phyloP scores from a whole-genome alignment of 495 filamentous ascomycete genomes.

The Hypoxylon lienhwacheense region DNA sequence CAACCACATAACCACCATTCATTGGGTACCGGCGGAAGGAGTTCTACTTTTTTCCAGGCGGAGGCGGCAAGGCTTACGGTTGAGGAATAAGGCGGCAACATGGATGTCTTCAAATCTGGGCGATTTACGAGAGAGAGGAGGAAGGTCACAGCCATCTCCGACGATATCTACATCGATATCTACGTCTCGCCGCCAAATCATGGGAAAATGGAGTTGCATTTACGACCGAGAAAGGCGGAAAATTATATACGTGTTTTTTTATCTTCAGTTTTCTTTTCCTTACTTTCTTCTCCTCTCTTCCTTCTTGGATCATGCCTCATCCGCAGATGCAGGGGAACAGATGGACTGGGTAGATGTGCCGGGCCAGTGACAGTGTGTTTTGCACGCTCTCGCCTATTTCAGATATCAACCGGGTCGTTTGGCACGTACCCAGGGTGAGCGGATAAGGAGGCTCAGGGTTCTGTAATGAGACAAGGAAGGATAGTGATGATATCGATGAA shows the following conservation, averaged over 20 bases:
- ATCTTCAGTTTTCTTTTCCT: not conserved
- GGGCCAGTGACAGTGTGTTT: not conserved
- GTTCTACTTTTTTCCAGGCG: constrained; percentile 6
- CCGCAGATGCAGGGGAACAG: constrained; percentile 1
- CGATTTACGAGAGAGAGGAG: constrained; percentile 6
- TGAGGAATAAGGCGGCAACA: constrained; percentile 6
- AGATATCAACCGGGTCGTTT: too few species aligned
- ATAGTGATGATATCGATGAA: constrained; percentile 22
- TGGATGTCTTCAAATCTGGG: not conserved
- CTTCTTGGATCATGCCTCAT: constrained; percentile 15
- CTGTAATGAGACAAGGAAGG: not conserved
- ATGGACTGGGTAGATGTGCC: not conserved
- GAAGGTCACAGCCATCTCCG: not conserved
- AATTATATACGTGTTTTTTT: constrained; percentile 13
- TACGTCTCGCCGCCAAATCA: constrained; percentile 17
- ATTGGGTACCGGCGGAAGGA: constrained; percentile 30
- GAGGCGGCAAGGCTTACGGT: constrained; percentile 6
- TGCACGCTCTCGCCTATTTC: not conserved
- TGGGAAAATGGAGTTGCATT: constrained; percentile 35
- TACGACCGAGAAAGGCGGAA: constrained; percentile 30
- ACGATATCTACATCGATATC: not conserved
- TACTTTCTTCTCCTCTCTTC: constrained; percentile 1
- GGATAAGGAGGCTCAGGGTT: not conserved
- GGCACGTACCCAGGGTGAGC: too few species aligned
- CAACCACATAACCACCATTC: constrained; percentile 19